A percentile compares a stretch with the other conserved stretches of the same genome.
phyloP scores from a whole-genome alignment of 345 rosid species.

The Aurinia saxatilis region DNA sequence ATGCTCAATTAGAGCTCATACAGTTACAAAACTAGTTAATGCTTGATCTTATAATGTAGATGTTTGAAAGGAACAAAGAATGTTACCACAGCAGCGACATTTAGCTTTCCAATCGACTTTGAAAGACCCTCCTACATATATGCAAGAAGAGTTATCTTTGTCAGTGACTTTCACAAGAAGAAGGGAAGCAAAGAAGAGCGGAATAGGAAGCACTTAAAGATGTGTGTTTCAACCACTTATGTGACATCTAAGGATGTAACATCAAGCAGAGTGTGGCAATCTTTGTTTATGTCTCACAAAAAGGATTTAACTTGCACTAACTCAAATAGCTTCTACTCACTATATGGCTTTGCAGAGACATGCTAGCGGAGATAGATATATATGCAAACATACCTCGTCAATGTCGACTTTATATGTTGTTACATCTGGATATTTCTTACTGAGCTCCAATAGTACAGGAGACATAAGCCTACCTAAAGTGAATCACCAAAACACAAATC shows the following conservation, averaged over 20 bases:
- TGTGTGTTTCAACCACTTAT: neutral
- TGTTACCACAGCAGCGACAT: conserved; percentile 59
- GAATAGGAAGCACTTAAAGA: neutral
- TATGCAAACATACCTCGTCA: conserved; percentile 45
- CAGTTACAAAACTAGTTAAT: neutral
- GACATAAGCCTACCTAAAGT: conserved; percentile 57
- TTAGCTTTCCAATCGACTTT: conserved; percentile 32
- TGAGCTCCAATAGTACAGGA: conserved; percentile 50
- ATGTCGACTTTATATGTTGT: conserved; percentile 70
- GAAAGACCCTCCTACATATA: conserved; percentile 50
- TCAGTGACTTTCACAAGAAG: neutral
- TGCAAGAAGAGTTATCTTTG: neutral
- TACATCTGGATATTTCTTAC: conserved; percentile 53
- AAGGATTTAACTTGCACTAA: neutral
- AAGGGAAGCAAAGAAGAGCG: neutral
- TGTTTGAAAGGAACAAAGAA: conserved; percentile 1
- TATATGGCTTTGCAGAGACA: neutral
- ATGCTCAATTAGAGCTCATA: neutral
- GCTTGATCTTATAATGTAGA: neutral
- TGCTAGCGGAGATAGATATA: neutral
- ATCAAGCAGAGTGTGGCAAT: neutral
- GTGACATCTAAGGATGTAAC: neutral
- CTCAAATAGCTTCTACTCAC: neutral
- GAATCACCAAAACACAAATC: neutral
- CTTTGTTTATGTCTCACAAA: neutral